phyloP scores from a whole-genome alignment of 352 stramenopile genomes.

The Globisporangium recalcitrans region DNA sequence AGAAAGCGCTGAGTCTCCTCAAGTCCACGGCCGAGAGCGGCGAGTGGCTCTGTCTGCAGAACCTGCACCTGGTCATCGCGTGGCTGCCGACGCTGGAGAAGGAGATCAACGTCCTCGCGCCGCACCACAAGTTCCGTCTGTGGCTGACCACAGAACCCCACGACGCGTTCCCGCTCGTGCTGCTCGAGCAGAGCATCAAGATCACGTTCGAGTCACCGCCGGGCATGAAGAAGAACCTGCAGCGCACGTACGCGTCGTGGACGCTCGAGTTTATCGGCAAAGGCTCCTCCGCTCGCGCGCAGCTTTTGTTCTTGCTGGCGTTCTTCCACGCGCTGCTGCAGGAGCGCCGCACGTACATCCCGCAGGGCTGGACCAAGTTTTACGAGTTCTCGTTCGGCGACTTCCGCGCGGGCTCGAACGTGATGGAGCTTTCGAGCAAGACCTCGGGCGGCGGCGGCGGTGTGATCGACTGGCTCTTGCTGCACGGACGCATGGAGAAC shows the following conservation, averaged over 20 bases:
- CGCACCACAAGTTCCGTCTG: conserved; percentile 89
- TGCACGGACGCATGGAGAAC: conserved; percentile 94
- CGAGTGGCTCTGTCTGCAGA: conserved; percentile 95
- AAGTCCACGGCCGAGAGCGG: conserved; percentile 70
- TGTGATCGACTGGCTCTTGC: conserved; percentile 85
- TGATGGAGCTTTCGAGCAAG: conserved; percentile 81
- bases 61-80: conserved; percentile 92
- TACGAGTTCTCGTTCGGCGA: conserved; percentile 96
- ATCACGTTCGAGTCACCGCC: conserved; percentile 94
- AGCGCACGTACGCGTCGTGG: conserved; percentile 90
- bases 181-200: conserved; percentile 92
- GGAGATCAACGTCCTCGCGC: conserved; percentile 61
- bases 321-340: conserved; percentile 88
- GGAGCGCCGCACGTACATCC: conserved; percentile 90
- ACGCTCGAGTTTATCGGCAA: conserved; percentile 64
- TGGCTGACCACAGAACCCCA: conserved; percentile 94
- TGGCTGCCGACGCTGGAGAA: conserved; percentile 93
- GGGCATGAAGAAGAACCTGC: conserved; percentile 94
- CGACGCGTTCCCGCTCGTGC: conserved; percentile 84
- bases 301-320: conserved; percentile 86
- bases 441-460: conserved; percentile 15
- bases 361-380: conserved; percentile 95
- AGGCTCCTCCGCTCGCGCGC: conserved; percentile 34
- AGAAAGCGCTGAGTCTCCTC: conserved; percentile 86
- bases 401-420: conserved; percentile 88